These are phyloP conservation scores for Nepenthes mirabilis DNA, from an alignment of 148 eudicot genomes.

Conservation along the genomic window DNA sequence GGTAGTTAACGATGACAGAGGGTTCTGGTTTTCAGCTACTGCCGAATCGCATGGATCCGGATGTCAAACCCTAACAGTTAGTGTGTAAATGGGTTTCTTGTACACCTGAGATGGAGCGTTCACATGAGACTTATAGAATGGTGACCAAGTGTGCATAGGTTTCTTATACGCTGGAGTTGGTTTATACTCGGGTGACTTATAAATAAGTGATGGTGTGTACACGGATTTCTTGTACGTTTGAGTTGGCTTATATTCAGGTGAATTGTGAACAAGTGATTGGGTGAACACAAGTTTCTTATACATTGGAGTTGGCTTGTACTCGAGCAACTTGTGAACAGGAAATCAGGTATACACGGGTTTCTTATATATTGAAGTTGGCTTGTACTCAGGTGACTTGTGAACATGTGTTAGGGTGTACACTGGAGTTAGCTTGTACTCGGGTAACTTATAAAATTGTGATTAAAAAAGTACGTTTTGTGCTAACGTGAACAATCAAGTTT, in stretches of 20 bases:
- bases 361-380: too few species aligned
- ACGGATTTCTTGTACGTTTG: not conserved
- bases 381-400: not conserved
- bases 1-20: too few species aligned
- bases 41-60: too few species aligned
- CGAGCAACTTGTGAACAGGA: constrained; percentile 1
- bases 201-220: not conserved
- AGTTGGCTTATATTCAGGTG: not conserved
- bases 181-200: not conserved
- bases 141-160: not conserved
- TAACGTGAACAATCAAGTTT: too few species aligned
- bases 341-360: not conserved
- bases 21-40: too few species aligned
- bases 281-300: not conserved
- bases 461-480: too few species aligned
- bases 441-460: constrained; percentile 5
- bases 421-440: not conserved
- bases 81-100: too few species aligned
- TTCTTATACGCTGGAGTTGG: not conserved
- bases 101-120: not conserved
- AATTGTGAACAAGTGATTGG: not conserved
- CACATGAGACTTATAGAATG: not conserved
- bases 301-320: not conserved
- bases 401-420: not conserved
- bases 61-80: too few species aligned